Conservation (phyloP, 768 basidiomycete genomes). For the Mycena olivaceomarginata region DNA sequence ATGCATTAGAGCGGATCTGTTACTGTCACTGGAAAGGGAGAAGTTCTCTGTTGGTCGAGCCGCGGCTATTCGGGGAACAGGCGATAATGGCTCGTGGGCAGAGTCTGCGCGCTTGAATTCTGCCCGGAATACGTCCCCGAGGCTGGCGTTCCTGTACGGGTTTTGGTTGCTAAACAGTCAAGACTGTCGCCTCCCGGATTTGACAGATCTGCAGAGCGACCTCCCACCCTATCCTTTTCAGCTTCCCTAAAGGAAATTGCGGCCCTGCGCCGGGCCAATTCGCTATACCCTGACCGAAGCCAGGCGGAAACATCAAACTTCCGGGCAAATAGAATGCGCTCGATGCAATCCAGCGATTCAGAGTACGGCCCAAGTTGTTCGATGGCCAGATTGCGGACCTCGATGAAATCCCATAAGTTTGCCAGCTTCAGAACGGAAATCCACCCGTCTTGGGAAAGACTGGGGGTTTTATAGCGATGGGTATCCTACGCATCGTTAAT, state of each 20-base stretch:
- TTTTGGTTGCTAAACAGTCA: background rate
- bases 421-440: conserved; percentile 54
- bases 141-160: background rate
- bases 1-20: too few species aligned
- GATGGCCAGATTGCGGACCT: conserved; percentile 50
- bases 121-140: conserved; percentile 12
- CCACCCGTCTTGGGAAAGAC: conserved; percentile 46
- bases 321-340: conserved; percentile 24
- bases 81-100: conserved; percentile 1
- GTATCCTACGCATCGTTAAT: background rate
- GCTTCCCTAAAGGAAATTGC: conserved; percentile 16
- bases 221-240: background rate
- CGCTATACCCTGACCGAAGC: conserved; percentile 33
- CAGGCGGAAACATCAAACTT: conserved; percentile 30
- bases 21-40: too few species aligned
- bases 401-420: conserved; percentile 53
- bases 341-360: conserved; percentile 4
- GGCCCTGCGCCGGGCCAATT: conserved; percentile 16
- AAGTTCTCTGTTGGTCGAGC: too few species aligned
- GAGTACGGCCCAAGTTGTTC: conserved; percentile 36
- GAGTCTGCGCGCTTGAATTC: conserved; percentile 29
- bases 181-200: conserved; percentile 20
- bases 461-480: conserved; percentile 12
- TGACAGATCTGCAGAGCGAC: conserved; percentile 23
- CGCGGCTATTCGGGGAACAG: too few species aligned